Base-by-base conservation (phyloP, 2,329 filamentous ascomycete species). In the Proliferodiscus dingleyae region DNA sequence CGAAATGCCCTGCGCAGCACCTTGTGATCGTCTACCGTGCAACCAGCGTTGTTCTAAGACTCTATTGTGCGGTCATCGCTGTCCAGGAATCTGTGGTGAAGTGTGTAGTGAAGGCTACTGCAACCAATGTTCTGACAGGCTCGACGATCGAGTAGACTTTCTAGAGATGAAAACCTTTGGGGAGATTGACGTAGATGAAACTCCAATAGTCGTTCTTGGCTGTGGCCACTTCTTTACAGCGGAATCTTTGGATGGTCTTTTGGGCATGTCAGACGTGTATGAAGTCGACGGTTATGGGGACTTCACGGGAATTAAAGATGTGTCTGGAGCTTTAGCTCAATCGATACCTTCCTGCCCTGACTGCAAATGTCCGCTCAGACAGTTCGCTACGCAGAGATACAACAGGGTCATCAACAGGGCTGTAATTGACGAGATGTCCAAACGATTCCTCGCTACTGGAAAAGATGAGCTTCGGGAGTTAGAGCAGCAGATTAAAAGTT, bases 11-110 rank as follows among this genome's bases (percentile, higher is more conserved):
- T 87, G 84, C 50, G 80, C 80, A 0, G 83, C 76, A 0, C 83
- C 84, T 0, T 89, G 83, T 58, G 69, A 85, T 52, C 74, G 78
- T 64, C 57, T 86, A 0, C 85, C 84, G 0, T 89, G 83, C 58
- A 75, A 73, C 0, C 61, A 71, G 51, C 69, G 83, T 5, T 88
- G 84, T 54, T 57, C 66, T 1, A 67, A 74, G 24, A 11, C 42
- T 0, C 61, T 88, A 2, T 13, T 18, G 0, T 87, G 83, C 54
- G 76, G 77, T 0, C 82, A 87, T 58, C 75, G 70, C 57, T 87
- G 78, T 65, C 82, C 81, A 0, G 78, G 75, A 0, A 48, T 85
- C 0, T 87, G 83, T 51, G 82, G 83, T 1, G 83, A 87, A 56
- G 47, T 46, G 0, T 88, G 83, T 46, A 81, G 80, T 0, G 38